Percentiles rank a stretch among this genome's conserved stretches.
Conservation (phyloP, 1,284 basidiomycete species). For the Puccinia horiana region DNA sequence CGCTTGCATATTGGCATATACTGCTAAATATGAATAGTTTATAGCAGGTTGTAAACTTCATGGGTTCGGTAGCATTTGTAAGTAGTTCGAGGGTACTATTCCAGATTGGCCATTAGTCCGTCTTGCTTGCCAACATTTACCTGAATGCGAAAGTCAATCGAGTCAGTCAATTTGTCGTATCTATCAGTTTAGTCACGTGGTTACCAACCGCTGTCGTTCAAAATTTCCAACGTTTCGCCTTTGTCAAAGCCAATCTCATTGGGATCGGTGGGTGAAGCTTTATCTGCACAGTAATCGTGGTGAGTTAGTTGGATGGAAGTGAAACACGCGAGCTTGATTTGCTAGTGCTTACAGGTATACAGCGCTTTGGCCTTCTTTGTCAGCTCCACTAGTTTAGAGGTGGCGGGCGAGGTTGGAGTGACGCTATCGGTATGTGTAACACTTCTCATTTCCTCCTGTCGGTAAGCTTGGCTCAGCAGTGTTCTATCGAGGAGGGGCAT, state of each 20-base stretch:
- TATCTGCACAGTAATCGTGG: slow-evolving; percentile 65
- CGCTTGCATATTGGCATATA: not conserved
- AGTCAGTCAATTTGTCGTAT: not conserved
- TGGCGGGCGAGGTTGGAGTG: not conserved
- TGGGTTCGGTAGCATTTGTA: slow-evolving; percentile 50
- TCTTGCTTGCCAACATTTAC: slow-evolving; percentile 93
- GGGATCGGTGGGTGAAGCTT: slow-evolving; percentile 87
- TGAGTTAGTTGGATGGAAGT: not conserved
- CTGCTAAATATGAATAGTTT: not conserved
- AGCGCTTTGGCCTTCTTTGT: slow-evolving; percentile 78
- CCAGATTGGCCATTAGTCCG: slow-evolving; percentile 79
- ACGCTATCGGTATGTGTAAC: slow-evolving; percentile 8
- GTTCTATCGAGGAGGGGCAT: slow-evolving; percentile 20
- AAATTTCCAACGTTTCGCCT: slow-evolving; percentile 87
- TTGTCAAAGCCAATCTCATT: slow-evolving; percentile 94
- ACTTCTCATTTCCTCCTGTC: slow-evolving; percentile 22
- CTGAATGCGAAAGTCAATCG: slow-evolving; percentile 56
- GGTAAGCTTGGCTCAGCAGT: slow-evolving; percentile 18
- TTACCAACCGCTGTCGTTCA: slow-evolving; percentile 73
- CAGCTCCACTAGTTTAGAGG: slow-evolving; percentile 47
- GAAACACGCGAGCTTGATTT: slow-evolving; percentile 7
- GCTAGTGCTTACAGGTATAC: slow-evolving; percentile 72
- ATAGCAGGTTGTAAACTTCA: not conserved
- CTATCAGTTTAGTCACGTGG: not conserved
- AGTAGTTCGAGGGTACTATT: slow-evolving; percentile 63